Evolutionary conservation across 176 grass and related monocot genomes (phyloP).

Genomic region (Neostapfia colusana): DNA sequence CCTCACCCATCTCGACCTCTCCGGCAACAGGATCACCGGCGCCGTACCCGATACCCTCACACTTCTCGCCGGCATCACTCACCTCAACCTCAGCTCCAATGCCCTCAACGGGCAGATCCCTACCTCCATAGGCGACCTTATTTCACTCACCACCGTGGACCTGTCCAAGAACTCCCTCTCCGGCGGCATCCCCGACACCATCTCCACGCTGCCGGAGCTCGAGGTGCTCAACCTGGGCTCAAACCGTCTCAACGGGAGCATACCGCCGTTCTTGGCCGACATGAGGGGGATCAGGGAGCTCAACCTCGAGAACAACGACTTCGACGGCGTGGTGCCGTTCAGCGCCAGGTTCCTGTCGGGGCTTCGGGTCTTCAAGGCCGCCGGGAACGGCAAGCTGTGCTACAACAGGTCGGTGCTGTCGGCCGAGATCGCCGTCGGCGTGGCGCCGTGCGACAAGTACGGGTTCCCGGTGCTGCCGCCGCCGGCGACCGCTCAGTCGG

Average conservation of each 20-base stretch:
- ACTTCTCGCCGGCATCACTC: constrained; percentile 57
- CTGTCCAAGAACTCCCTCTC: constrained; percentile 73
- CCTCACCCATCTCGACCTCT: constrained; percentile 81
- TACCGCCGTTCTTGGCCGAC: constrained; percentile 59
- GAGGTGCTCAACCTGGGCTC: constrained; percentile 78
- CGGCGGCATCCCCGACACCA: constrained; percentile 62
- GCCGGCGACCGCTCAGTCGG: constrained; percentile 48
- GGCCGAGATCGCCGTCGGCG: constrained; percentile 64
- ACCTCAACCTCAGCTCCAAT: constrained; percentile 86
- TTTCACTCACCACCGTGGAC: constrained; percentile 55
- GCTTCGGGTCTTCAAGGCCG: constrained; percentile 63
- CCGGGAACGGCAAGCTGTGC: constrained; percentile 84
- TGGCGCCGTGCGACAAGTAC: constrained; percentile 87
- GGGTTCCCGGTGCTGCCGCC: constrained; percentile 73
- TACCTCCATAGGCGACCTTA: constrained; percentile 69
- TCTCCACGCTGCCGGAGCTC: constrained; percentile 74
- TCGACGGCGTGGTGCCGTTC: constrained; percentile 85
- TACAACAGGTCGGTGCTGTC: constrained; percentile 77
- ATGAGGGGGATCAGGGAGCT: constrained; percentile 66
- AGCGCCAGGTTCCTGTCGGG: constrained; percentile 60
- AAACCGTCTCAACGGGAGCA: constrained; percentile 86
- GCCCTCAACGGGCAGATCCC: constrained; percentile 67
- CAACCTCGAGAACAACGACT: constrained; percentile 84
- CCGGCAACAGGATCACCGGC: constrained; percentile 74
- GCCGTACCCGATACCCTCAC: constrained; percentile 65